phyloP scores from a whole-genome alignment of 2,329 filamentous ascomycete species.

The Talaromyces sp. region DNA sequence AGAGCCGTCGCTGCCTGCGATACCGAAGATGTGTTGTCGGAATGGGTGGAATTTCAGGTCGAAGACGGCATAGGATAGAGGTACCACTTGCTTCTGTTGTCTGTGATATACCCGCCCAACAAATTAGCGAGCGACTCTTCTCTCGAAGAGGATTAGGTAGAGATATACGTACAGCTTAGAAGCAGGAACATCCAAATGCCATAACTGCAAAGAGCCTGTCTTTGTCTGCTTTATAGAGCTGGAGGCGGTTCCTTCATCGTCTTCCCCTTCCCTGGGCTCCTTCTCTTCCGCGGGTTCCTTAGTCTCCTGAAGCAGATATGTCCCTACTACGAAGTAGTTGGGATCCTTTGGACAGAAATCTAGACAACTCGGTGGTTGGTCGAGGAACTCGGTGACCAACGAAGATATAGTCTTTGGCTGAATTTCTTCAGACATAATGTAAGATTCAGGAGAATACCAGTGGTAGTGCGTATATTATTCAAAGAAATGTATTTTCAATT shows the following conservation, averaged over 20 bases:
- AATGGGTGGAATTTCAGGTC: conserved; percentile 74
- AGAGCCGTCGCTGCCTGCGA: conserved; percentile 67
- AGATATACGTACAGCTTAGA: conserved; percentile 24
- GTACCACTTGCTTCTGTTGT: conserved; percentile 53
- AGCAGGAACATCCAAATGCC: conserved; percentile 44
- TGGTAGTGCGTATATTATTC: background rate
- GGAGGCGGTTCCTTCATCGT: conserved; percentile 18
- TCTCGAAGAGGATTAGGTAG: background rate
- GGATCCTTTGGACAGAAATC: conserved; percentile 45
- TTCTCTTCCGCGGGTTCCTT: conserved; percentile 18
- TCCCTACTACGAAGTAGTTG: conserved; percentile 71
- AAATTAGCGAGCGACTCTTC: background rate
- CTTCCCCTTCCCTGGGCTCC: conserved; percentile 19
- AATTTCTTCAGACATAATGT: conserved; percentile 3
- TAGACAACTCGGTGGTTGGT: conserved; percentile 43
- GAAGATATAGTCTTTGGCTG: conserved; percentile 18
- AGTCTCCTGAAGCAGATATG: conserved; percentile 61
- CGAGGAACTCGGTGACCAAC: conserved; percentile 32
- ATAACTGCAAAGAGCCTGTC: conserved; percentile 68
- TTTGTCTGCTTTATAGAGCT: conserved; percentile 51
- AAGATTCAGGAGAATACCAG: background rate
- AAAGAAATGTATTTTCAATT: background rate
- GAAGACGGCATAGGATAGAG: conserved; percentile 68
- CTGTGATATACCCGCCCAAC: conserved; percentile 37
- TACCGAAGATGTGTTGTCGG: conserved; percentile 57